phyloP scores from a whole-genome alignment of 2,329 filamentous ascomycete species.

The Fusarium equiseti region DNA sequence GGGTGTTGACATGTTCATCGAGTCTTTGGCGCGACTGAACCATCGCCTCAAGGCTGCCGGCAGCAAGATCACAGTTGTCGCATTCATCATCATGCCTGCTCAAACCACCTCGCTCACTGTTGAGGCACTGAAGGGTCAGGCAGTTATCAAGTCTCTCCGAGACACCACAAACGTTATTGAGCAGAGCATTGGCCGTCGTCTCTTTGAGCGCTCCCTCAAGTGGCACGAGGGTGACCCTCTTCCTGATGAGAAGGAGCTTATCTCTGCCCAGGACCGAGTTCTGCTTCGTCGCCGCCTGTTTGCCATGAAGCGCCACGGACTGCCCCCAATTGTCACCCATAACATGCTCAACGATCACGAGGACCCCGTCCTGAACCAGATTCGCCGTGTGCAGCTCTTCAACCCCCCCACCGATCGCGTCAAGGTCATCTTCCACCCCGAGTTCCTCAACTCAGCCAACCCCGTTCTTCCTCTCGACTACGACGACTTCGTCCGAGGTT shows the following conservation, averaged over 20 bases:
- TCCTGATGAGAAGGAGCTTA: slow-evolving; percentile 96
- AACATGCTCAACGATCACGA: slow-evolving; percentile 97
- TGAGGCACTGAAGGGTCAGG: slow-evolving; percentile 95
- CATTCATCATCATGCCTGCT: slow-evolving; percentile 98
- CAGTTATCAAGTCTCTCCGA: slow-evolving; percentile 94
- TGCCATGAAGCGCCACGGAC: slow-evolving; percentile 91
- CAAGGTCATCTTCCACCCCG: slow-evolving; percentile 97
- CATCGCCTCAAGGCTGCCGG: slow-evolving; percentile 87
- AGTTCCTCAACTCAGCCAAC: slow-evolving; percentile 96
- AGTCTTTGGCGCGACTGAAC: slow-evolving; percentile 93
- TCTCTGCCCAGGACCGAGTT: slow-evolving; percentile 91
- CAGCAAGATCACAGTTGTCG: slow-evolving; percentile 93
- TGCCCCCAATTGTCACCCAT: slow-evolving; percentile 97
- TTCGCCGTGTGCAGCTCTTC: slow-evolving; percentile 95
- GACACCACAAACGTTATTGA: slow-evolving; percentile 96
- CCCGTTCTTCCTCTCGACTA: slow-evolving; percentile 96
- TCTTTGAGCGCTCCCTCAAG: slow-evolving; percentile 92
- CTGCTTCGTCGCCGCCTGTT: slow-evolving; percentile 91
- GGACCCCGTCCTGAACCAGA: slow-evolving; percentile 95
- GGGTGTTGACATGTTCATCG: slow-evolving; percentile 99
- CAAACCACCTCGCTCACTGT: slow-evolving; percentile 96
- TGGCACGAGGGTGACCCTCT: slow-evolving; percentile 96
- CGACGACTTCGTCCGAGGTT: slow-evolving; percentile 97
- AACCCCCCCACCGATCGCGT: slow-evolving; percentile 95
- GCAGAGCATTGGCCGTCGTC: slow-evolving; percentile 88